phyloP scores from a whole-genome alignment of 73 alveolate species.

The Tetrahymena thermophila region DNA sequence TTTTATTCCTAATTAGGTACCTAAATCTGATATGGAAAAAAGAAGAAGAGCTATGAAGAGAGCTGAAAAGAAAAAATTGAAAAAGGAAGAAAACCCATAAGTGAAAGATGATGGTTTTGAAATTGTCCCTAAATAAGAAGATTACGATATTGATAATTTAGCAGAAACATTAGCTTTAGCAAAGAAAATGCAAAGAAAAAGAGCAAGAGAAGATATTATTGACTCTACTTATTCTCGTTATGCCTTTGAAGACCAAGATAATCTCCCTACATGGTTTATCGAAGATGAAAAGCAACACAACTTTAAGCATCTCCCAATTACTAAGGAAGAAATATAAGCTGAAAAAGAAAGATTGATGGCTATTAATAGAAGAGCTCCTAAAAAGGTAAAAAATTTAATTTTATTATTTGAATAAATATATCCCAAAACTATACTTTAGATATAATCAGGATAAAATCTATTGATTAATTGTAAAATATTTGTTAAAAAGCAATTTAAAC shows the following conservation, averaged over 20 bases:
- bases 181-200: conserved; percentile 89
- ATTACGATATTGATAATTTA: conserved; percentile 87
- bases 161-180: conserved; percentile 96
- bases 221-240: conserved; percentile 81
- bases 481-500: no score
- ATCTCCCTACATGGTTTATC: conserved; percentile 87
- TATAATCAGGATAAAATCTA: no score
- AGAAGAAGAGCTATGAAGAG: conserved; percentile 38
- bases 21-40: conserved; percentile 40
- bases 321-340: conserved; percentile 74
- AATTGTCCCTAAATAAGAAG: conserved; percentile 55
- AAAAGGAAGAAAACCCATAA: conserved; percentile 35
- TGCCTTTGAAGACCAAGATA: conserved; percentile 81
- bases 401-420: no score
- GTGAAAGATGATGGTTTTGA: conserved; percentile 47
- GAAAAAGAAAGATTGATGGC: conserved; percentile 82
- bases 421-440: no score
- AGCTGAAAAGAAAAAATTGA: conserved; percentile 45
- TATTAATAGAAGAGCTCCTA: conserved; percentile 86
- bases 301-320: conserved; percentile 68
- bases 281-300: conserved; percentile 83
- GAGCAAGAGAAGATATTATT: conserved; percentile 74
- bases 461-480: no score
- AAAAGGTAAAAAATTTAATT: conserved; percentile 50
- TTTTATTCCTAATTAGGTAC: conserved; percentile 16